Conservation (phyloP, 139 green algal genomes). For the Astrephomene gubernaculifera region DNA sequence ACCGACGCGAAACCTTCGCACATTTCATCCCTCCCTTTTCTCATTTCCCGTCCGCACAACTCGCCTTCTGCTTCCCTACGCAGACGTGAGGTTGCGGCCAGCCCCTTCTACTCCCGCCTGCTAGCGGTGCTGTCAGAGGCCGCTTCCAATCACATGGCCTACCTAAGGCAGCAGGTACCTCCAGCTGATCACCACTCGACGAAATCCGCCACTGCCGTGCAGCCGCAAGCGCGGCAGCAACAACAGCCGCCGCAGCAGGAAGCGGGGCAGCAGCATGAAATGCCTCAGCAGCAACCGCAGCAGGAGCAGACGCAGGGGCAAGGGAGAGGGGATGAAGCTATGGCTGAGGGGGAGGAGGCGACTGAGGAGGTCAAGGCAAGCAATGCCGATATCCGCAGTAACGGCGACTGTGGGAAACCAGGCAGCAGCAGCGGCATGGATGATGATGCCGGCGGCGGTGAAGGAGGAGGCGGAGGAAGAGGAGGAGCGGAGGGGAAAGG, state of each 20-base stretch:
- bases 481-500: not conserved
- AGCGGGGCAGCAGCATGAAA: not conserved
- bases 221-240: not conserved
- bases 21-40: too few species aligned
- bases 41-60: not conserved
- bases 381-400: too few species aligned
- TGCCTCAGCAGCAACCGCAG: not conserved
- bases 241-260: not conserved
- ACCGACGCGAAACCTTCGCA: too few species aligned
- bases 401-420: not conserved
- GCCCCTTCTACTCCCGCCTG: constrained; percentile 23
- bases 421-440: not conserved
- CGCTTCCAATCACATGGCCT: not conserved
- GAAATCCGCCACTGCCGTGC: too few species aligned
- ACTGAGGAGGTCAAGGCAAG: too few species aligned
- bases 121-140: not conserved
- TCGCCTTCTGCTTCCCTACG: not conserved
- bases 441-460: not conserved
- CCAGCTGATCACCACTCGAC: too few species aligned
- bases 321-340: not conserved
- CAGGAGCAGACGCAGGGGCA: not conserved
- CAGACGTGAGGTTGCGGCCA: constrained; percentile 23
- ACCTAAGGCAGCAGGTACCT: too few species aligned
- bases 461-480: not conserved
- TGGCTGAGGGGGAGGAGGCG: too few species aligned